Base-by-base conservation (phyloP, 345 rosid species). In the Mercurialis annua region DNA sequence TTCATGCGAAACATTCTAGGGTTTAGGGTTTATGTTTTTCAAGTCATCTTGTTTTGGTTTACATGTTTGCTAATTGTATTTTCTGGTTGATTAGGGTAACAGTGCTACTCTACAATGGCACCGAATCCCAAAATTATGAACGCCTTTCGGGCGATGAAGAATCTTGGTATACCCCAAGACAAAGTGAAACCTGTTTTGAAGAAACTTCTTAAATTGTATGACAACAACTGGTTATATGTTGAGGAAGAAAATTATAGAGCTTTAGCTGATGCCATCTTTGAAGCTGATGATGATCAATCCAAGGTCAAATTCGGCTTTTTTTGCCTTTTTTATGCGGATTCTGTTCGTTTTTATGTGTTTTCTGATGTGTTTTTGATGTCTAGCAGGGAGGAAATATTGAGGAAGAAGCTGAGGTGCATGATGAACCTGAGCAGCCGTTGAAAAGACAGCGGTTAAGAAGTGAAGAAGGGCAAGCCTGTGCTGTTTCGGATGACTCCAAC, bases 211-310 rank as follows among this genome's bases (percentile, higher is more conserved):
- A 60, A 52, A 61, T 14, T 92, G n/a, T 95, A 89, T 66, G 98
- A 94, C 1, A 92, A 76, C 47, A 92, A 95, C 21, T 92, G 98
- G 96, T 90, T 81, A 40, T 73, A 85, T 17, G 92, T 94, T 50
- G 96, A 88, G 47, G 88, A 75, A 36, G 99, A 92, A 66, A 88
- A 88, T 62, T 95, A 87, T 62, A 84, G 99, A 73, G 97, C 62
- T 76, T 89, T 95, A 43, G 90, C 83, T 23, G 99, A 92, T 79
- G 96, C 98, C 43, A 88, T 95, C 56, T 89, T 92, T 36, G 99
- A 95, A 0, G 78, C 66, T 21, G 89, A 95, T 0, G 78, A 68
- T 21, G 89, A 92, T 66, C 97, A 94, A 12, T 42, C 66, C 51
- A 64, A 83, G 92, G 99, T 91, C 64, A 65, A 66, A 57, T 71